These are phyloP conservation scores for Simplicillium sp. DNA, from an alignment of 2,329 filamentous ascomycete genomes.

Conservation along the genomic window DNA sequence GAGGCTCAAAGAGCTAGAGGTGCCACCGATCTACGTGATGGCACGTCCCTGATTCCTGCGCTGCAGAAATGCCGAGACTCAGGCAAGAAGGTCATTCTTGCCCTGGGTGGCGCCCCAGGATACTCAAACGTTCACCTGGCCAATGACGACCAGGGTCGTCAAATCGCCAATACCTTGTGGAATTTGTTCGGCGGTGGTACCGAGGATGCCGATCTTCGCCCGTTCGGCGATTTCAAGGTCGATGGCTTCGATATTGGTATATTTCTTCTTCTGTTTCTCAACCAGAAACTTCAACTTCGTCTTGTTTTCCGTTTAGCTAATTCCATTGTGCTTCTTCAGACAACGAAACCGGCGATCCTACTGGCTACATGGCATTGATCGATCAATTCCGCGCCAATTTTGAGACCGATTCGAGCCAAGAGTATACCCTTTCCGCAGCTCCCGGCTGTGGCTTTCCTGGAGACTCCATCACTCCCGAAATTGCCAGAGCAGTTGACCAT, in stretches of 20 bases:
- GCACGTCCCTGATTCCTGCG: neutral
- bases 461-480: conserved; percentile 24
- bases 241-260: conserved; percentile 58
- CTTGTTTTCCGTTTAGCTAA: too few species aligned
- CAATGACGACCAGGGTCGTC: conserved; percentile 30
- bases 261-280: neutral
- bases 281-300: neutral
- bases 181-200: conserved; percentile 46
- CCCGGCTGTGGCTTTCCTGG: conserved; percentile 59
- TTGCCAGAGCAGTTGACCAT: conserved; percentile 34
- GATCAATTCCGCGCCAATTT: conserved; percentile 42
- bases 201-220: conserved; percentile 39
- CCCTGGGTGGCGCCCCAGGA: conserved; percentile 58
- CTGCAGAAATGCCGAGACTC: conserved; percentile 48
- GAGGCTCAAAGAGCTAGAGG: neutral
- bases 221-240: conserved; percentile 54
- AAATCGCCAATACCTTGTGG: conserved; percentile 54
- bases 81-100: conserved; percentile 59
- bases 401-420: conserved; percentile 34
- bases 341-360: conserved; percentile 49
- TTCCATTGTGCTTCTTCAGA: neutral
- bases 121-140: conserved; percentile 53
- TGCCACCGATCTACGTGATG: neutral
- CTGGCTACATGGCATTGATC: conserved; percentile 50
- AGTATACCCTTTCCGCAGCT: conserved; percentile 49